Conservation (phyloP, 257 asterid species). For the Coffea canephora region DNA sequence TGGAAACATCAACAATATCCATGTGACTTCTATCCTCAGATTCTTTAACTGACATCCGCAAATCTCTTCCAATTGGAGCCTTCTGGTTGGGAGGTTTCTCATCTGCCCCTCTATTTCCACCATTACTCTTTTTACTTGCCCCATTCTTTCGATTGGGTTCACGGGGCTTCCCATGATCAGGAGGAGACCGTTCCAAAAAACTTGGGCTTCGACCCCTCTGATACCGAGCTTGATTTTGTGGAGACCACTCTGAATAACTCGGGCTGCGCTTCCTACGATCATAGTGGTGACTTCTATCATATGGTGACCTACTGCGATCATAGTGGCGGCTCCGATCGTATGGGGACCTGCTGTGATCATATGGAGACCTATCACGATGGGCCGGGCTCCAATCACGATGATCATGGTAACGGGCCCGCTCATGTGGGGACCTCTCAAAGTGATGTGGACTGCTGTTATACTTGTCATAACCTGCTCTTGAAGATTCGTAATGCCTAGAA, state of each 20-base stretch:
- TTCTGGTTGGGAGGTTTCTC: constrained; percentile 46
- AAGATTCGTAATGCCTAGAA: constrained; percentile 68
- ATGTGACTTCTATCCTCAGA: constrained; percentile 45
- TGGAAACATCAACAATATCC: constrained; percentile 37
- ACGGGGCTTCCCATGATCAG: constrained; percentile 56
- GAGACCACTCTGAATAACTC: constrained; percentile 56
- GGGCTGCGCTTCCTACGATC: constrained; percentile 75
- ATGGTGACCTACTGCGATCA: constrained; percentile 76
- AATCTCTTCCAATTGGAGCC: constrained; percentile 50
- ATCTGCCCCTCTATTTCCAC: constrained; percentile 59
- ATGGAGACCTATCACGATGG: constrained; percentile 30
- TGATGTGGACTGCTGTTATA: constrained; percentile 70
- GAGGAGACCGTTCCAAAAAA: constrained; percentile 53
- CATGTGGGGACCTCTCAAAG: constrained; percentile 70
- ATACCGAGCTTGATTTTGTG: constrained; percentile 63
- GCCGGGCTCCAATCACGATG: constrained; percentile 62
- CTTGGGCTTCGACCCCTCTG: constrained; percentile 59
- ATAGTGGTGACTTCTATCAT: constrained; percentile 60
- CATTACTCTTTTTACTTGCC: constrained; percentile 46
- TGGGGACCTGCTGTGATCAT: constrained; percentile 44
- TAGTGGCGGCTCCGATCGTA: constrained; percentile 41
- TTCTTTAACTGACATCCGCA: constrained; percentile 41
- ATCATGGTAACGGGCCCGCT: constrained; percentile 57
- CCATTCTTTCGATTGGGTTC: constrained; percentile 57
- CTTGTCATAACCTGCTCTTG: constrained; percentile 58